A percentile compares a stretch with the other conserved stretches of the same genome.
Conservation (phyloP, 306 rosid genomes). For the Casuarina glauca region DNA sequence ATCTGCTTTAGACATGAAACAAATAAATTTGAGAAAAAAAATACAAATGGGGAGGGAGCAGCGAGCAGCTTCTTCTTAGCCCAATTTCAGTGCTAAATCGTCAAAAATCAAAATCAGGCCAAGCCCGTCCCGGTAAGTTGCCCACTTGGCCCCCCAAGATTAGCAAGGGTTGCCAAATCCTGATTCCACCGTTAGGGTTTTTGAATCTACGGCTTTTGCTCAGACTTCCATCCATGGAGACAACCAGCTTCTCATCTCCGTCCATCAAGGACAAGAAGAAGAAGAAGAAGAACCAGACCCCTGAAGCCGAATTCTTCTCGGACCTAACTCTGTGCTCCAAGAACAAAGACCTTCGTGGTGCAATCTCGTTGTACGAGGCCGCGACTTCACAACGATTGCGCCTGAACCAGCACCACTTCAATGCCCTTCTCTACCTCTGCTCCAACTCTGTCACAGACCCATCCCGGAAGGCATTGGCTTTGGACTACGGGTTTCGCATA, state of each 20-base stretch:
- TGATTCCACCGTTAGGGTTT: constrained; percentile 18
- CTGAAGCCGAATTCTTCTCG: constrained; percentile 58
- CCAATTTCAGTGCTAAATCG: no score
- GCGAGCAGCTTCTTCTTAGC: no score
- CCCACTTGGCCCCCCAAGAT: no score
- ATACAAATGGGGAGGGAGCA: no score
- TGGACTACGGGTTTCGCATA: constrained; percentile 59
- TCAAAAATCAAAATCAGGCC: no score
- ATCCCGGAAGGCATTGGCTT: constrained; percentile 42
- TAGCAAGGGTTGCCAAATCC: no score
- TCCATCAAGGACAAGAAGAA: constrained; percentile 32
- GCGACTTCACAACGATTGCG: constrained; percentile 42
- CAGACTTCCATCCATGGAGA: constrained; percentile 39
- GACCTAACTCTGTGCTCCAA: constrained; percentile 69
- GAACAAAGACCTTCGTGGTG: constrained; percentile 48
- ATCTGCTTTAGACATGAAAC: no score
- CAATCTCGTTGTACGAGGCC: constrained; percentile 57
- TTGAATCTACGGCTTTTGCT: constrained; percentile 11
- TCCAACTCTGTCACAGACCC: constrained; percentile 51
- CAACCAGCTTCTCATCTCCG: constrained; percentile 5
- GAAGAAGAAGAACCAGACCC: constrained; percentile 37
- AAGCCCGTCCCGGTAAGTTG: no score
- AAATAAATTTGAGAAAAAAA: no score
- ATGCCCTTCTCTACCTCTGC: constrained; percentile 86
- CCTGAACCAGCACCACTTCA: constrained; percentile 66